Evolutionary conservation across 495 filamentous ascomycete species (phyloP), one percentile per base, ranked within the genome.

Genomic region (Physcia stellaris): DNA sequence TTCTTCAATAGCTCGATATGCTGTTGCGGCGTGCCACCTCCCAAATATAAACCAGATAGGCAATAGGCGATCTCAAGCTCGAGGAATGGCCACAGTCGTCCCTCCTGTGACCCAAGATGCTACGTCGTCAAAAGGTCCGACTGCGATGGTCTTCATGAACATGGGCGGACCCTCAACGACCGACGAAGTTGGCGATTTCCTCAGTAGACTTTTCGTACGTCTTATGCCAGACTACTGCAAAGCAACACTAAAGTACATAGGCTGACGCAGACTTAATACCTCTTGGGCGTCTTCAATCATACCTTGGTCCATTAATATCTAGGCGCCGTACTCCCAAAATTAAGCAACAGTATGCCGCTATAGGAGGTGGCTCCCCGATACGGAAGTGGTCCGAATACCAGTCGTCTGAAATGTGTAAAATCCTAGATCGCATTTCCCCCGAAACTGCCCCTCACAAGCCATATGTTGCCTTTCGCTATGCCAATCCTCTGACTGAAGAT

Each of bases 391-490:
- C 86, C 10, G 90, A 96, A 56, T 74, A 86, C 46, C 92, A 99
- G 57, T 86, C 76, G 40, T 63, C 64, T 27, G 85, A 94, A 56
- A 92, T 94, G 81, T 99, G 92, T 71, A 94, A 93, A 64, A 63
- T 94, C 6, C 71, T 99, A 29, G 90, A 99, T 64, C 67, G 75
- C 45, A 76, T 83, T 36, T 90, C 82, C 12, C 90, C 92, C 1
- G 77, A 88, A 48, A 94, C 87, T 6, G 92, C 92, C 4, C 92
- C 92, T 6, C 92, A 99, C 55, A 95, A 90, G 54, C 92, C 92
- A 10, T 99, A 99, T 50, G 86, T 99, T 21, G 88, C 90, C n/a
- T 99, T 99, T 58, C 81, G 92, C 35, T 96, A 96, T 50, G 90
- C 90, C 3, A 73, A 83, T 32, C 92, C 92, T 1, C 62, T 99